Percentiles rank a stretch among this genome's conserved stretches.
Evolutionary conservation across 202 grass and related monocot species (phyloP).

Genomic region (Elaeis oleifera): DNA sequence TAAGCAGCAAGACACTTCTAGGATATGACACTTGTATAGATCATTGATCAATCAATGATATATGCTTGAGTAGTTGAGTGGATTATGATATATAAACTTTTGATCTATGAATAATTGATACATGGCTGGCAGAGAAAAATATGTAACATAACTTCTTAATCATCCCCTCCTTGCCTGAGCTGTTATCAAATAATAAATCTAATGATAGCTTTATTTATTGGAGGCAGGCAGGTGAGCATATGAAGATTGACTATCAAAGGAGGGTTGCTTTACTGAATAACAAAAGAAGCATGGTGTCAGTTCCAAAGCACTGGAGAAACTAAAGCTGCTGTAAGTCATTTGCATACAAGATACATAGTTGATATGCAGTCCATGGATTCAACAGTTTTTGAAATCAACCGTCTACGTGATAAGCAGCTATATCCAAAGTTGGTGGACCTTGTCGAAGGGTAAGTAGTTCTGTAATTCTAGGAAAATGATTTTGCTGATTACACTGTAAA

Average conservation of each 20-base stretch:
- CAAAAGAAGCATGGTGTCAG: slow-evolving; percentile 77
- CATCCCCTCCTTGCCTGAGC: neutral
- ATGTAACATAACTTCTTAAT: too few relatives aligned
- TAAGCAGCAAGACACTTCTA: too few relatives aligned
- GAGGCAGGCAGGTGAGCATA: slow-evolving; percentile 78
- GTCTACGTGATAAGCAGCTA: slow-evolving; percentile 76
- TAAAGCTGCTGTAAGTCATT: slow-evolving; percentile 92
- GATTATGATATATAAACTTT: too few relatives aligned
- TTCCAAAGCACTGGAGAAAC: slow-evolving; percentile 78
- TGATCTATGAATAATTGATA: too few relatives aligned
- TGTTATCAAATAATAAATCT: neutral
- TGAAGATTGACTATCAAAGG: slow-evolving; percentile 96
- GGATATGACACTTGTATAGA: too few relatives aligned
- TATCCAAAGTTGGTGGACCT: slow-evolving; percentile 71
- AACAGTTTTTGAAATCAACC: slow-evolving; percentile 91
- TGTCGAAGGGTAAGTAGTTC: slow-evolving; percentile 57
- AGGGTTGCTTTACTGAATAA: slow-evolving; percentile 88
- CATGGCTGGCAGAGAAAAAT: too few relatives aligned
- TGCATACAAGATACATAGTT: slow-evolving; percentile 94
- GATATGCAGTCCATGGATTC: slow-evolving; percentile 99
- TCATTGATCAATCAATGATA: too few relatives aligned
- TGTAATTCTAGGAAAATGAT: neutral
- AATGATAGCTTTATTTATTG: slow-evolving; percentile 7
- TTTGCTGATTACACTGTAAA: neutral
- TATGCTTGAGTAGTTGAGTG: too few relatives aligned